A percentile compares a stretch with the other conserved stretches of the same genome.
These are phyloP conservation scores for Lentinula novae-zelandiae DNA, from an alignment of 1,284 basidiomycete genomes.

Conservation along the genomic window DNA sequence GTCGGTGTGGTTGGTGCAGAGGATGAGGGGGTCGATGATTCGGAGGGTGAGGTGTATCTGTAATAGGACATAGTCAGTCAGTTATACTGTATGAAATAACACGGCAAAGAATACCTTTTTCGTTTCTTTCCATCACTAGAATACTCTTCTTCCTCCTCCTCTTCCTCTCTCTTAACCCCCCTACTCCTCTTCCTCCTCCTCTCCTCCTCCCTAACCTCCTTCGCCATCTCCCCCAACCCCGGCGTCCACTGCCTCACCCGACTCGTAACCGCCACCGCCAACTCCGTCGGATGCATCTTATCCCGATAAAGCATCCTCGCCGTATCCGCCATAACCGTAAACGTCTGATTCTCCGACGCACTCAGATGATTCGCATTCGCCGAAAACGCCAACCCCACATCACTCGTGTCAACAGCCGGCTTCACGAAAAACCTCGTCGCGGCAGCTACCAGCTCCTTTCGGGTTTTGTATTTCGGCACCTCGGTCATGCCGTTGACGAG, in stretches of 20 bases:
- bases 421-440: background rate
- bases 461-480: background rate
- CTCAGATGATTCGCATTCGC: too few relatives aligned
- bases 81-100: background rate
- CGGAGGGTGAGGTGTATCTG: background rate
- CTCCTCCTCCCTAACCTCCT: background rate
- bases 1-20: background rate
- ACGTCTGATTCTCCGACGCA: background rate
- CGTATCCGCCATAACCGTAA: background rate
- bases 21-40: background rate
- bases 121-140: background rate
- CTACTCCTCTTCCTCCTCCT: background rate
- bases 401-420: too few relatives aligned
- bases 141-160: background rate
- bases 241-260: slow-evolving; percentile 7
- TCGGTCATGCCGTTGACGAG: background rate
- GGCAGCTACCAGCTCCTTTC: background rate
- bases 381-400: too few relatives aligned
- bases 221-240: slow-evolving; percentile 4
- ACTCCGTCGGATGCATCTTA: background rate
- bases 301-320: slow-evolving; percentile 3
- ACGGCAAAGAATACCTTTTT: background rate
- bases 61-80: too few relatives aligned
- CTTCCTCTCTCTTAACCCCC: background rate
- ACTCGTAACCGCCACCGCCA: slow-evolving; percentile 3